Percentiles rank a stretch among this genome's conserved stretches.
Conservation (phyloP, 2,329 filamentous ascomycete species). For the Ascochyta lentis region DNA sequence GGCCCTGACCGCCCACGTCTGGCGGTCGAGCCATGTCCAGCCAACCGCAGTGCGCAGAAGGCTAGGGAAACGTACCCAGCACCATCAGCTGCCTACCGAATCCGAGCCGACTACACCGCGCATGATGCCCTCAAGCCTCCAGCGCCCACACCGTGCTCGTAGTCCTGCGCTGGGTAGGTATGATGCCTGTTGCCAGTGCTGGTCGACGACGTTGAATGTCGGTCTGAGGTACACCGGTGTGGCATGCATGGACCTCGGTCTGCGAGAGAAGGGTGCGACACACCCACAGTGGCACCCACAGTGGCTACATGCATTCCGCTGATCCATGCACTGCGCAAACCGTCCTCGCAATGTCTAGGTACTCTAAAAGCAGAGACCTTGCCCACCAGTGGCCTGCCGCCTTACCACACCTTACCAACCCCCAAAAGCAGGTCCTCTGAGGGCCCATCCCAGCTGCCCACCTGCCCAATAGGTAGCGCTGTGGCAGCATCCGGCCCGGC, state of each 20-base stretch:
- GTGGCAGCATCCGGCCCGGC: conserved; percentile 9
- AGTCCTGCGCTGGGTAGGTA: too few relatives aligned
- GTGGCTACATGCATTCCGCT: neutral
- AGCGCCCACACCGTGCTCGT: neutral
- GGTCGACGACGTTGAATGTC: neutral
- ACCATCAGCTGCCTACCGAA: conserved; percentile 1
- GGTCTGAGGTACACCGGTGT: conserved; percentile 12
- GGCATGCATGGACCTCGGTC: conserved; percentile 11
- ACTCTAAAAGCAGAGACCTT: too few relatives aligned
- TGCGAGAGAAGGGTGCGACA: neutral
- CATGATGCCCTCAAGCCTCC: neutral
- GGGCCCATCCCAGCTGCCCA: neutral
- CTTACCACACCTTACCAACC: neutral
- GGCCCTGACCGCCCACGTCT: conserved; percentile 2
- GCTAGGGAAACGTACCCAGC: neutral
- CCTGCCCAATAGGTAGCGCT: neutral
- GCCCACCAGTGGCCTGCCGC: neutral
- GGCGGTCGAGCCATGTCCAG: neutral
- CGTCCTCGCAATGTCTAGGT: neutral
- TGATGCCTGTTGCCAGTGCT: neutral
- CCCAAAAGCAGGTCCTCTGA: neutral
- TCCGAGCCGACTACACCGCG: neutral
- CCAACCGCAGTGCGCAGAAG: conserved; percentile 2
- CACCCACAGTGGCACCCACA: neutral
- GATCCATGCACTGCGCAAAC: neutral